These are phyloP conservation scores for Dovyalis caffra DNA, from an alignment of 345 rosid species.

Conservation along the genomic window DNA sequence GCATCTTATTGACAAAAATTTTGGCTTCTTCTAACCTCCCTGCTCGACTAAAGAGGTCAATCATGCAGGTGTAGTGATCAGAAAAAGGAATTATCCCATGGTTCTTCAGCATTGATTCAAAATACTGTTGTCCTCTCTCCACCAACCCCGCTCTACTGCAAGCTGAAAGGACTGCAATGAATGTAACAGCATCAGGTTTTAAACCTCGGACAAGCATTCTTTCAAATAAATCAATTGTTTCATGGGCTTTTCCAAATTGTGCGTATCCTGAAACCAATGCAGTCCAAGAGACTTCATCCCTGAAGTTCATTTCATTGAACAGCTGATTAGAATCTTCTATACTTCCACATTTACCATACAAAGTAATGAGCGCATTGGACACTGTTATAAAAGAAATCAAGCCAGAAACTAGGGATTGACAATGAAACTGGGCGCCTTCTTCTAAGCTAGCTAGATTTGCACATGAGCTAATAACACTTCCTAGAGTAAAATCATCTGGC, in stretches of 20 bases:
- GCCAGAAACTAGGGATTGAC: conserved; percentile 62
- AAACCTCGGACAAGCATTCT: conserved; percentile 61
- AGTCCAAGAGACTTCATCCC: conserved; percentile 91
- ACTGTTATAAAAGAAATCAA: conserved; percentile 60
- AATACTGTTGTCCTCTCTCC: conserved; percentile 66
- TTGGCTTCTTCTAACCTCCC: conserved; percentile 85
- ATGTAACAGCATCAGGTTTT: conserved; percentile 86
- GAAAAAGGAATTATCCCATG: conserved; percentile 53
- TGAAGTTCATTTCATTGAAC: conserved; percentile 68
- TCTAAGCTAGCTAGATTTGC: conserved; percentile 86
- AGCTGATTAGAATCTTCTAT: conserved; percentile 54
- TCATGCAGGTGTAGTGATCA: conserved; percentile 93
- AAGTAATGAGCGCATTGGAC: conserved; percentile 80
- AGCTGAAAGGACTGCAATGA: conserved; percentile 83
- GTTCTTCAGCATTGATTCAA: conserved; percentile 60
- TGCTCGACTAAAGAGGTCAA: conserved; percentile 82
- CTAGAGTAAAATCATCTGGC: conserved; percentile 81
- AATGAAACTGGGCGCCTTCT: conserved; percentile 88
- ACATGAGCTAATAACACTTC: conserved; percentile 87
- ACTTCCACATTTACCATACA: conserved; percentile 90
- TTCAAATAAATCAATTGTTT: conserved; percentile 73
- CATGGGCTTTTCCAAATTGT: conserved; percentile 76
- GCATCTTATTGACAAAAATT: conserved; percentile 66
- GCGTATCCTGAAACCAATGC: conserved; percentile 87
- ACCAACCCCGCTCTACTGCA: conserved; percentile 91